Evolutionary conservation across 2,329 filamentous ascomycete species (phyloP), one percentile per base, ranked within the genome.

Genomic region (Ascochyta clinopodiicola): DNA sequence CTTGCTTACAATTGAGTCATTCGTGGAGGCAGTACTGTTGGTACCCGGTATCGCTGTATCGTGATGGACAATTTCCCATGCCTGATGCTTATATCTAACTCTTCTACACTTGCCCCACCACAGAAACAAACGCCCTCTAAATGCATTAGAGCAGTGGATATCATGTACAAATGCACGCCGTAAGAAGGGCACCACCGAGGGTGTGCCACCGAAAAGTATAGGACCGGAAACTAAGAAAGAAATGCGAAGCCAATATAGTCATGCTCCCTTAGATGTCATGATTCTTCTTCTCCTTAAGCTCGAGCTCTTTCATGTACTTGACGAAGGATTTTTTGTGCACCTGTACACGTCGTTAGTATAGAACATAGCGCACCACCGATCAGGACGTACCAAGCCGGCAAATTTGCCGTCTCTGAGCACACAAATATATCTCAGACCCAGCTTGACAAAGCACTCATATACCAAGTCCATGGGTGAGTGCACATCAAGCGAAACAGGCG

Each of bases 251-350:
- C n/a, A 35, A 35, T n/a, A 15, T 7, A 10, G n/a, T 12, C n/a
- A 17, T 35, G n/a, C 32, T 35, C 6, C 17, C 32, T 43, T 40
- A 56, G 15, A 22, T 42, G 7, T 34, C 19, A 25, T 39, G 46
- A 13, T 51, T 15, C 43, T 66, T 68, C 59, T 72, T 68, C 61
- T 72, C 69, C 38, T 61, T 55, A 63, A 88, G 82, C 70, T 95
- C 90, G 40, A 93, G 78, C 70, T 96, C 89, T 64, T 93, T 91
- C 76, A 96, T 89, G 72, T 96, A 97, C 75, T 91, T 93, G 56
- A 96, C 94, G 79, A 99, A 98, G 4, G 87, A 88, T 80, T 99
- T 99, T 81, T 98, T 98, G 77, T 99, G 95, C 45, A 89, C 85
- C 88, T 91, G 51, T 34, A 21, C 3, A 6, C 2, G 8, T 10